Base-by-base conservation (phyloP, 441 rosid species). In the Iberis amara region DNA sequence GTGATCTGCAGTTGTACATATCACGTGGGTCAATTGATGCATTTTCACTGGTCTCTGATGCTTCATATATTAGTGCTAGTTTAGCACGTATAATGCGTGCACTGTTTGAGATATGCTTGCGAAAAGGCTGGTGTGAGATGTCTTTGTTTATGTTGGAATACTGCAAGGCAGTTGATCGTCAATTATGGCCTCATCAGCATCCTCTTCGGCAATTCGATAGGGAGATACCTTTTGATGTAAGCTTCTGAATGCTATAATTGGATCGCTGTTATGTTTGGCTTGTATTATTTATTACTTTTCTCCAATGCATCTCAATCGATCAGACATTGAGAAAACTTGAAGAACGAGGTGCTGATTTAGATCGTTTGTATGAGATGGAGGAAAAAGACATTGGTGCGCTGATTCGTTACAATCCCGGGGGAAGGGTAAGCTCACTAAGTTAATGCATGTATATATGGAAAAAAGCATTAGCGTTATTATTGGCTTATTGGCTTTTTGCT, bases 121-220 rank as follows among this genome's bases (percentile, higher is more conserved):
- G 91, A 49, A 80, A 74, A 79, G 97, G 97, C 65, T 94, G 99
- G 99, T 78, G 85, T 73, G 95, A 76, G 82, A 94, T 94, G 96
- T 61, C 95, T 53, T 65, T 79, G 54, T 86, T 94, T 74, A 81
- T 94, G 97, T 68, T 94, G 79, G 95, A 94, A 65, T 94, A 94
- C 61, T 94, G 97, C 83, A 94, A 89, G 73, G 97, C 99, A 56
- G 99, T 94, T 62, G 99, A 94, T 76, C 99, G 87, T 64, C 87
- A 83, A 81, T 68, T 94, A 61, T 94, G 99, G 99, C 96, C 96
- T 30, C 82, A 86, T 78, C 97, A 83, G 39, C 99, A 94, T 75
- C 89, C 97, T 8, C 95, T 94, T 47, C 82, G 99, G 68, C 99
- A 89, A 70, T 94, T 94, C 69, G 97, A 79, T 69, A 89, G 72